Base-by-base conservation (phyloP, 2,329 filamentous ascomycete species). In the Cordyceps tenuipes region DNA sequence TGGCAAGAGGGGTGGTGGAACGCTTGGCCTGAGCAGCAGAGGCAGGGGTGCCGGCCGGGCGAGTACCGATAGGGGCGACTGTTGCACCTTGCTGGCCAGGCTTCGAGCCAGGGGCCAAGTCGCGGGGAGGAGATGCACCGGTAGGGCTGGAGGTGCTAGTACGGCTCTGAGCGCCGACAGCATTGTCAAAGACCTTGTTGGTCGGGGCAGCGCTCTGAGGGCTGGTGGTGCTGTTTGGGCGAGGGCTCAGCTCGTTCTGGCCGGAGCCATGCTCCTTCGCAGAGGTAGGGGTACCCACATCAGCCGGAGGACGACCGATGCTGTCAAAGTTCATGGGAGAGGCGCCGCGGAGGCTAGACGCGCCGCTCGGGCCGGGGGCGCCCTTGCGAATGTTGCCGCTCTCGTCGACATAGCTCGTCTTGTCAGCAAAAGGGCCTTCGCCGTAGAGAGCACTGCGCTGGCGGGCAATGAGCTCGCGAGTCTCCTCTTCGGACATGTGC, bases 361-460 rank as follows among this genome's bases (percentile, higher is more conserved):
- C 79, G 36, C 83, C 83, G 60, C 84, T 82, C 55, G 85, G 80
- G 36, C 84, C 83, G 65, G 90, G 87, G 68, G 84, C 85, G 62
- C 85, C 85, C 34, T 84, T 76, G 63, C 87, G 85, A 41, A 83
- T 76, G 21, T 78, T 77, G 64, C 82, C 82, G 34, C 82, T 81
- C 69, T 92, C 89, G 63, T 91, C 88, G 54, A 85, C 79, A 68
- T 88, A 87, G 65, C 79, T 80, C 63, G 79, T 80, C 66, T 82
- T 84, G 66, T 87, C 86, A 70, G 87, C 85, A 71, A 90, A 88
- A 56, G 82, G 73, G 12, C 80, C 80, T 70, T 90, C 90, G 71
- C 91, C 91, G 75, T 97, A 99, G 66, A 99, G 78, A 65, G 93
- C 92, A 75, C 88, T 92, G 75, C 95, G 91, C 77, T 97, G 94